Evolutionary conservation across 257 asterid genomes (phyloP).

Genomic region (Penstemon newberryi): DNA sequence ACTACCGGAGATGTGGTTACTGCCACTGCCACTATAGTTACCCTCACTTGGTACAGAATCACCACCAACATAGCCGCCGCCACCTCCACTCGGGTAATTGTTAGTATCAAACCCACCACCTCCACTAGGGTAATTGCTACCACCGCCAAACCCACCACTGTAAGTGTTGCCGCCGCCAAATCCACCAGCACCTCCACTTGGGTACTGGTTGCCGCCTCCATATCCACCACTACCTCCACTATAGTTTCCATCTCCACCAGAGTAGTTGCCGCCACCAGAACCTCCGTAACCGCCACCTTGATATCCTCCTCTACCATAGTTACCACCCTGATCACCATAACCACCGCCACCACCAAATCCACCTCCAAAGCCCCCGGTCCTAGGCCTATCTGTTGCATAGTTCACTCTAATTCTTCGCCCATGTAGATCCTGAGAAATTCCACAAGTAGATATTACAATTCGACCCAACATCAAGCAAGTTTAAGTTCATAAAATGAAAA

Average conservation of each 20-base stretch:
- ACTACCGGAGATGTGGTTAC: conserved; percentile 12
- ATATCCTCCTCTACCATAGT: conserved; percentile 32
- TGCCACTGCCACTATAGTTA: too few relatives aligned
- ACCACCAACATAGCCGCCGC: conserved; percentile 4
- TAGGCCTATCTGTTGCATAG: conserved; percentile 53
- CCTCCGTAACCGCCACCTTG: conserved; percentile 33
- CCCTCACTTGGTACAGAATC: too few relatives aligned
- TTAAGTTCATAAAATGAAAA: background rate
- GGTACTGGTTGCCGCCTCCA: conserved; percentile 1
- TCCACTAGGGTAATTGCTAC: conserved; percentile 19
- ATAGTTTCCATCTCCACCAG: background rate
- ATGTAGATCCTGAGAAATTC: conserved; percentile 47
- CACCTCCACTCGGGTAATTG: conserved; percentile 6
- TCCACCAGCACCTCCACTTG: conserved; percentile 27
- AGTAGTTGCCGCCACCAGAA: conserved; percentile 19
- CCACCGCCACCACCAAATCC: conserved; percentile 36
- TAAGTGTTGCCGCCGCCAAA: background rate
- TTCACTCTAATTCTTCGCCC: conserved; percentile 61
- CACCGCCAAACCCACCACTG: conserved; percentile 26
- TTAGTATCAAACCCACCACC: too few relatives aligned
- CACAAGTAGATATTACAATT: conserved; percentile 4
- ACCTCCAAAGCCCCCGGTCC: conserved; percentile 41
- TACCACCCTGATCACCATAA: conserved; percentile 28
- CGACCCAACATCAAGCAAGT: background rate
- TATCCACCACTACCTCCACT: conserved; percentile 29